phyloP scores from a whole-genome alignment of 345 rosid genomes.

The Moricandia arvensis region DNA sequence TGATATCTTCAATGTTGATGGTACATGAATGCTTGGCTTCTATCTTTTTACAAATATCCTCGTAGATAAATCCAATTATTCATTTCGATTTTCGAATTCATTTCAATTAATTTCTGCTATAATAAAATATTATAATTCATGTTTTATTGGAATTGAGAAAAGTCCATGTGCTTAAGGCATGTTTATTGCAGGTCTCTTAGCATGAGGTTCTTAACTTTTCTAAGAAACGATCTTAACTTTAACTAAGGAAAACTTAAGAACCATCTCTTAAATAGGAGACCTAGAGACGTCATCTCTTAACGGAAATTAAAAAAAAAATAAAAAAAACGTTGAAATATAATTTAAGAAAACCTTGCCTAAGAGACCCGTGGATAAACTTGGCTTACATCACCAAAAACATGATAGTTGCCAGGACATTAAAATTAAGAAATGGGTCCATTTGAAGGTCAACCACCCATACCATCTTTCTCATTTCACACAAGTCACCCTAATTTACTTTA shows the following conservation, averaged over 20 bases:
- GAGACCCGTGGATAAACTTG: too few species aligned
- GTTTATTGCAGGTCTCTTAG: too few species aligned
- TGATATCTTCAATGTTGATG: neutral
- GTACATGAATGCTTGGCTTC: neutral
- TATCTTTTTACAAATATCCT: neutral
- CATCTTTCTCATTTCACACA: constrained; percentile 25
- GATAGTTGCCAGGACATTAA: neutral
- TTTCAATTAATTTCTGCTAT: neutral
- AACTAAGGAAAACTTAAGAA: too few species aligned
- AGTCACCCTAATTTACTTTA: constrained; percentile 34
- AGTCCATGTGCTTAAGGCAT: constrained; percentile 10
- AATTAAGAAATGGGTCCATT: neutral
- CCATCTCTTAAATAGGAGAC: too few species aligned
- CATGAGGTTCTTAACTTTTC: too few species aligned
- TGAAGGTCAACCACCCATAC: constrained; percentile 31
- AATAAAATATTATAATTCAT: neutral
- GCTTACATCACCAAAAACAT: neutral
- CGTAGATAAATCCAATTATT: neutral
- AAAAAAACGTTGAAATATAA: too few species aligned
- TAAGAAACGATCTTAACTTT: too few species aligned
- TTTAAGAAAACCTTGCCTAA: too few species aligned
- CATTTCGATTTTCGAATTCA: neutral
- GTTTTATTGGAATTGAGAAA: neutral
- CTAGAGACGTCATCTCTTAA: too few species aligned
- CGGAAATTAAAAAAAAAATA: too few species aligned